Percentiles rank a stretch among this genome's conserved stretches.
Evolutionary conservation across 805 yeast species (phyloP).

Genomic region (Hanseniaspora mollemarum): DNA sequence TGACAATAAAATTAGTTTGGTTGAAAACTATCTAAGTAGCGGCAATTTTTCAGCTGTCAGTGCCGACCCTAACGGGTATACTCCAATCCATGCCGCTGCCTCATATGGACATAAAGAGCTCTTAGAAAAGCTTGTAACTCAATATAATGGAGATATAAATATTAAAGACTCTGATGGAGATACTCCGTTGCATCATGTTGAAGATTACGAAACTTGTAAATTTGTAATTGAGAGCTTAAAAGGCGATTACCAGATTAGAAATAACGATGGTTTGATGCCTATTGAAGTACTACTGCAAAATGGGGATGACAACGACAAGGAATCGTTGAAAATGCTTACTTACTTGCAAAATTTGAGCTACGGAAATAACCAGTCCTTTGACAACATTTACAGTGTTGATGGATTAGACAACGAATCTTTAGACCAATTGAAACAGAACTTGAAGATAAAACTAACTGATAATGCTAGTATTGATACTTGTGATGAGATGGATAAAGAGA

Average conservation of each 20-base stretch:
- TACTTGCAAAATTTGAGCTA: conserved; percentile 39
- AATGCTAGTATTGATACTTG: conserved; percentile 26
- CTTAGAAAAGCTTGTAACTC: conserved; percentile 29
- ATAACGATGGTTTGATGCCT: conserved; percentile 66
- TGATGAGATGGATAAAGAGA: conserved; percentile 40
- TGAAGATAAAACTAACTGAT: conserved; percentile 47
- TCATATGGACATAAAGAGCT: conserved; percentile 75
- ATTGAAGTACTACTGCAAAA: conserved; percentile 58
- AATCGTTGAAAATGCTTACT: conserved; percentile 47
- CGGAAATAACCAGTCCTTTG: conserved; percentile 16
- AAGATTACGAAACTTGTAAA: conserved; percentile 54
- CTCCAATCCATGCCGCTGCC: conserved; percentile 95
- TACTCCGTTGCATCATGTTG: conserved; percentile 87
- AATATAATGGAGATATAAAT: conserved; percentile 69
- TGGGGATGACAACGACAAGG: conserved; percentile 52
- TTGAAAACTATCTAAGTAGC: conserved; percentile 42
- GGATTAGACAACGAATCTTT: conserved; percentile 25
- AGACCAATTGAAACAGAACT: conserved; percentile 33
- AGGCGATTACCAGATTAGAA: conserved; percentile 54
- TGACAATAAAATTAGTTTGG: conserved; percentile 56
- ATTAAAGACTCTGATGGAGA: conserved; percentile 83
- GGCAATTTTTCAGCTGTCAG: conserved; percentile 54
- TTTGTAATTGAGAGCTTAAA: conserved; percentile 52
- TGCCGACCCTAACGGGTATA: conserved; percentile 86
- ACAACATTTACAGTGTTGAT: conserved; percentile 13